Conservation (phyloP, 1,139 yeast species). For the Saccharomycopsis phalli region DNA sequence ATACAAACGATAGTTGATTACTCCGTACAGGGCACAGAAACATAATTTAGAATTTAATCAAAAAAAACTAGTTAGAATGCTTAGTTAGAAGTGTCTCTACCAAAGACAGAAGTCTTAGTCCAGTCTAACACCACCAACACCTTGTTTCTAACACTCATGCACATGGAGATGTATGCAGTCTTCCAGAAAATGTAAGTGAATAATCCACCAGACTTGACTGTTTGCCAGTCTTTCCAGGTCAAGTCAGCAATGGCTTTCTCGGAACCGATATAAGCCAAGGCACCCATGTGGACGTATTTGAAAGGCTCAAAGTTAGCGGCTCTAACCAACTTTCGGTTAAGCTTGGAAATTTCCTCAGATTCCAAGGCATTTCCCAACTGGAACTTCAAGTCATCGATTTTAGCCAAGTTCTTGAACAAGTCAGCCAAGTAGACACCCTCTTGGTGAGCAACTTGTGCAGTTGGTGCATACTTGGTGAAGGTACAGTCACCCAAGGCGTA, state of each 20-base stretch:
- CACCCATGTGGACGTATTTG: constrained; percentile 60
- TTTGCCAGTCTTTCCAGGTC: constrained; percentile 80
- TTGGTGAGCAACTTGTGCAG: constrained; percentile 96
- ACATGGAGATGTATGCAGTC: constrained; percentile 87
- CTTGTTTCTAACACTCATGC: constrained; percentile 82
- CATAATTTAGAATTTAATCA: too few species aligned
- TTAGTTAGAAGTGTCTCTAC: constrained; percentile 49
- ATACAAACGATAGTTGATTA: too few species aligned
- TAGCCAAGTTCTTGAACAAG: constrained; percentile 60
- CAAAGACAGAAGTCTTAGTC: constrained; percentile 78
- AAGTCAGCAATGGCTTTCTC: constrained; percentile 93
- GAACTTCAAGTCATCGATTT: constrained; percentile 54
- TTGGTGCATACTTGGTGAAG: constrained; percentile 79
- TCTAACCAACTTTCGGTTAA: constrained; percentile 31
- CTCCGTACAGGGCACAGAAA: too few species aligned
- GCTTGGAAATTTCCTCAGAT: constrained; percentile 26
- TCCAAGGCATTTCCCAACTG: constrained; percentile 30
- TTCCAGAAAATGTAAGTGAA: constrained; percentile 91
- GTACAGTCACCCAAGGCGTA: constrained; percentile 95
- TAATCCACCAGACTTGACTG: constrained; percentile 74
- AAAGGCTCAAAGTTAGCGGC: constrained; percentile 47
- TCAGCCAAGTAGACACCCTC: constrained; percentile 79
- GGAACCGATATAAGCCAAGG: constrained; percentile 76
- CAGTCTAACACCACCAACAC: constrained; percentile 79
- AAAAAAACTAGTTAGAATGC: background rate